phyloP scores from a whole-genome alignment of 495 filamentous ascomycete species.

The Penicillium parvum region DNA sequence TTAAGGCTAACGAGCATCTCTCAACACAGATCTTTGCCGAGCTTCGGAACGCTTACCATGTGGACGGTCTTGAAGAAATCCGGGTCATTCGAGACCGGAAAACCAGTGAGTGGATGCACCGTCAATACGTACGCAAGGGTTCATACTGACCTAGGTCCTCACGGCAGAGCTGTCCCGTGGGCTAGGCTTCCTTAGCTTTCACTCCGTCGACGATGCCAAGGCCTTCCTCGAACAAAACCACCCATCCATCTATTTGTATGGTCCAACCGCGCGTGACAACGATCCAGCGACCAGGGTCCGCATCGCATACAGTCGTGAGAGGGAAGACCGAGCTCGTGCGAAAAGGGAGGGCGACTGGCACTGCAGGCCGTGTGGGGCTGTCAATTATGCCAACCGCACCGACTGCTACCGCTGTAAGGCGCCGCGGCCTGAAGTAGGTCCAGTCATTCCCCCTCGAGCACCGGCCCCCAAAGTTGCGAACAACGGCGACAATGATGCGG shows the following conservation, averaged over 20 bases:
- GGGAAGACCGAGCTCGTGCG: constrained; percentile 48
- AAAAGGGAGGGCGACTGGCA: constrained; percentile 70
- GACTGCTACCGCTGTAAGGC: constrained; percentile 74
- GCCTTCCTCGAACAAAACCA: constrained; percentile 63
- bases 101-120: constrained; percentile 47
- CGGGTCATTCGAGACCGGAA: constrained; percentile 63
- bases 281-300: constrained; percentile 55
- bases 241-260: constrained; percentile 58
- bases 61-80: constrained; percentile 58
- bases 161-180: constrained; percentile 52
- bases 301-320: constrained; percentile 55
- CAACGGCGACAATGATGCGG: constrained; percentile 77
- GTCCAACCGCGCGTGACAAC: constrained; percentile 40
- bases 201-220: constrained; percentile 53
- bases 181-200: constrained; percentile 67
- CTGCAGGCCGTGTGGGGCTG: constrained; percentile 66
- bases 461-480: constrained; percentile 45
- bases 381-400: constrained; percentile 65
- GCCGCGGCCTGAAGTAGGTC: constrained; percentile 48
- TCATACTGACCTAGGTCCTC: not conserved
- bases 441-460: constrained; percentile 28
- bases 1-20: not conserved
- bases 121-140: not conserved
- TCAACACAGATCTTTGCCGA: constrained; percentile 56
- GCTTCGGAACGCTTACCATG: constrained; percentile 53